Conservation (phyloP, 352 stramenopile species). For the Blastocystis sp. region DNA sequence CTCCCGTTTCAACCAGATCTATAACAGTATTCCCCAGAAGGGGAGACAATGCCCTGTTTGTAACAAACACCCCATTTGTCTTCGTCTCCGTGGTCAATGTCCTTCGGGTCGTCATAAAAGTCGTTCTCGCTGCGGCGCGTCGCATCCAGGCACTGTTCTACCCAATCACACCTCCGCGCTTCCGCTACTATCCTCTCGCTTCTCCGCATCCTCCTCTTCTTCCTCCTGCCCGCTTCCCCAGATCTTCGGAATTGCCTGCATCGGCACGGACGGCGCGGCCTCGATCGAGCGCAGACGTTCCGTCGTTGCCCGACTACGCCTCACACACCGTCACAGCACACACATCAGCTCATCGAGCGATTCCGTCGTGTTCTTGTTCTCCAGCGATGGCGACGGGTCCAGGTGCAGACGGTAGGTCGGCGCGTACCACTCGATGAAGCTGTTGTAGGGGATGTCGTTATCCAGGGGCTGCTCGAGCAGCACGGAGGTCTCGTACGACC, state of each 20-base stretch:
- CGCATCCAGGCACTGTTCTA: slow-evolving; percentile 38
- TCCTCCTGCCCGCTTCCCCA: slow-evolving; percentile 72
- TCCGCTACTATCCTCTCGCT: slow-evolving; percentile 8
- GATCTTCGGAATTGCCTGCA: slow-evolving; percentile 81
- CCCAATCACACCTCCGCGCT: slow-evolving; percentile 51
- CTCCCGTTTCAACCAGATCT: slow-evolving; percentile 64
- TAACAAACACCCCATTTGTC: neutral
- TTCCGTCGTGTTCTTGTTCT: slow-evolving; percentile 91
- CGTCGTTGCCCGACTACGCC: slow-evolving; percentile 73
- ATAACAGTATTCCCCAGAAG: slow-evolving; percentile 59
- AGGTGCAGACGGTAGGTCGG: slow-evolving; percentile 95
- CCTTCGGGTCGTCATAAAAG: slow-evolving; percentile 71
- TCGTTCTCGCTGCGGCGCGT: slow-evolving; percentile 54
- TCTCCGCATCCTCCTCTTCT: slow-evolving; percentile 70
- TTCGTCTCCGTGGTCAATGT: slow-evolving; percentile 69
- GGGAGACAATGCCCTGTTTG: neutral
- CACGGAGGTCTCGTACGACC: slow-evolving; percentile 94
- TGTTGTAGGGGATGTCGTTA: slow-evolving; percentile 94
- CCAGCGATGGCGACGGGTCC: slow-evolving; percentile 92
- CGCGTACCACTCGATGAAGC: slow-evolving; percentile 98
- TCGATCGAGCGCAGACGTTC: slow-evolving; percentile 81
- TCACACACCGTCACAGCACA: neutral
- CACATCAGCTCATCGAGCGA: slow-evolving; percentile 82
- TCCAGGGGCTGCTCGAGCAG: slow-evolving; percentile 82
- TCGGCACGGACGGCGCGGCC: slow-evolving; percentile 79